A percentile compares a stretch with the other conserved stretches of the same genome.
phyloP scores from a whole-genome alignment of 306 rosid species.

The Rosa rugosa region DNA sequence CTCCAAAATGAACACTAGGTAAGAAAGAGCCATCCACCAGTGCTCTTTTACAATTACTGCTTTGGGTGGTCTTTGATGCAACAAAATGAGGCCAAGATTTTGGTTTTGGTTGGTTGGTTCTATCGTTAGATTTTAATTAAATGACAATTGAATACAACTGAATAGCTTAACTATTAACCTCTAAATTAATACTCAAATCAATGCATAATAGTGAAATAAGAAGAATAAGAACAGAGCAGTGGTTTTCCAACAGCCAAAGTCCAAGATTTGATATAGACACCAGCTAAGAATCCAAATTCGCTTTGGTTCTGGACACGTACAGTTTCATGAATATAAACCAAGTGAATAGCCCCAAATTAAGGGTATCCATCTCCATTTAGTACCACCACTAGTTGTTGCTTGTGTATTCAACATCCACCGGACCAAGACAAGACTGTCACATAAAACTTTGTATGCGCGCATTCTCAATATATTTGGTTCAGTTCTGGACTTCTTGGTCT shows the following conservation, averaged over 20 bases:
- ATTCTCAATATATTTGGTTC: neutral
- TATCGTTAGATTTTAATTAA: neutral
- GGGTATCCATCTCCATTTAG: neutral
- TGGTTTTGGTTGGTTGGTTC: neutral
- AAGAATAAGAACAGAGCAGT: neutral
- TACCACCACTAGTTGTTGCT: neutral
- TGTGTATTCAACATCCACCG: neutral
- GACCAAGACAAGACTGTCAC: neutral
- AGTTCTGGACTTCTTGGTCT: too few species aligned
- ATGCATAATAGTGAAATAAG: neutral
- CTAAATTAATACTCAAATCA: neutral
- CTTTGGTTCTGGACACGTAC: neutral
- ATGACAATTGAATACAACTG: too few species aligned
- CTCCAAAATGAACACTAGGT: too few species aligned
- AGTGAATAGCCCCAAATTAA: neutral
- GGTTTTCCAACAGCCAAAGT: slow-evolving; percentile 22
- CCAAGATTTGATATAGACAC: slow-evolving; percentile 10
- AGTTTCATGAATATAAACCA: neutral
- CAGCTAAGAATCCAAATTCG: neutral
- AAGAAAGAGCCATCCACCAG: too few species aligned
- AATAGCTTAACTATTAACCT: too few species aligned
- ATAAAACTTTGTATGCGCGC: neutral
- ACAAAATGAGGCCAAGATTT: neutral
- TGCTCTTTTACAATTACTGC: neutral
- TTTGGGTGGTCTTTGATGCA: neutral